These are phyloP conservation scores for Cyberlindnera mississippiensis DNA, from an alignment of 805 yeast genomes.

Conservation along the genomic window DNA sequence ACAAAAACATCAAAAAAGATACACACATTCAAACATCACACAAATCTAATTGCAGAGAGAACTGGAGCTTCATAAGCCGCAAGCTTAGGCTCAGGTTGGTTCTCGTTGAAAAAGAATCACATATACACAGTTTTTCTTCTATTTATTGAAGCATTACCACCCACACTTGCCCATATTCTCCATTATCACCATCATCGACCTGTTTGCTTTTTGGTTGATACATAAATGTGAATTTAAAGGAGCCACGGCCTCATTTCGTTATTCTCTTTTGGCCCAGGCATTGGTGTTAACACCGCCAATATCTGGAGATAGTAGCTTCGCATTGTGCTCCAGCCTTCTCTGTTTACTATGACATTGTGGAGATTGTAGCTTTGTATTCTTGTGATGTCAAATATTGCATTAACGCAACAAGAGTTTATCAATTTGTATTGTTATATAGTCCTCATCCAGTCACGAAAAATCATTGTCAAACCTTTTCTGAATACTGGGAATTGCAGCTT, in stretches of 20 bases:
- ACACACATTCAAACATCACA: neutral
- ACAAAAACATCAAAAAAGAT: neutral
- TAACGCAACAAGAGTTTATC: no score
- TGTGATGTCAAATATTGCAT: no score
- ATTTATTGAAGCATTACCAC: constrained; percentile 12
- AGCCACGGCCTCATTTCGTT: constrained; percentile 8
- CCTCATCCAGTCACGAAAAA: no score
- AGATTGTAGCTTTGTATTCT: no score
- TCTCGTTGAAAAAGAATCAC: neutral
- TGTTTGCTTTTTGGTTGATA: neutral
- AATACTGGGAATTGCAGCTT: no score
- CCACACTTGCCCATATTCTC: no score
- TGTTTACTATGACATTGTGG: no score
- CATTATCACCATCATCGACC: neutral
- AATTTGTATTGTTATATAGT: no score
- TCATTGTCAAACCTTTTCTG: no score
- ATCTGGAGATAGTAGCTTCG: no score
- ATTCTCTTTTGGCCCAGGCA: neutral
- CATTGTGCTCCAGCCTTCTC: no score
- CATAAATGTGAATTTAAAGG: constrained; percentile 7
- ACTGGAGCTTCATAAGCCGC: neutral
- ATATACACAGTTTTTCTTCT: constrained; percentile 4
- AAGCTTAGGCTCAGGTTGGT: neutral
- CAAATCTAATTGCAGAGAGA: constrained; percentile 1
- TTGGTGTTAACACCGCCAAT: no score